A percentile compares a stretch with the other conserved stretches of the same genome.
phyloP scores from a whole-genome alignment of 2,329 filamentous ascomycete species.

The Pleoardoris graminearum region DNA sequence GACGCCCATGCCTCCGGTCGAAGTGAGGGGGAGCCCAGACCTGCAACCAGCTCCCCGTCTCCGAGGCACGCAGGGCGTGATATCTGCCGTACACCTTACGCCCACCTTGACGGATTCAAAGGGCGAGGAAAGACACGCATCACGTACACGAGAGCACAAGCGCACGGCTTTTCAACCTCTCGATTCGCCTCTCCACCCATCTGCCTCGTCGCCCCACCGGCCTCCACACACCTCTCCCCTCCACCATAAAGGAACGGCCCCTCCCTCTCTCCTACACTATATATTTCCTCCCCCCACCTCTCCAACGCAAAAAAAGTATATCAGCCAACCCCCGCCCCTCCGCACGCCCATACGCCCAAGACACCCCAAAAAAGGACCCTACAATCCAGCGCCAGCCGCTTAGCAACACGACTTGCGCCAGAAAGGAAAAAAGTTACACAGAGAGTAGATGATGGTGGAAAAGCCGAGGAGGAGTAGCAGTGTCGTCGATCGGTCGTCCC shows the following conservation, averaged over 20 bases:
- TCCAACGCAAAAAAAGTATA: neutral
- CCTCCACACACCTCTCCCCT: neutral
- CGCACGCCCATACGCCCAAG: neutral
- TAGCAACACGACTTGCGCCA: conserved; percentile 28
- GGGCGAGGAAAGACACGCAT: neutral
- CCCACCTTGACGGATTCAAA: too few species aligned
- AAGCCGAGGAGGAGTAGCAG: conserved; percentile 13
- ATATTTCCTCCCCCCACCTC: neutral
- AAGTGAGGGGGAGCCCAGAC: too few species aligned
- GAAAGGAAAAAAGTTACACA: conserved; percentile 24
- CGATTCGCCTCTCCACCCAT: neutral
- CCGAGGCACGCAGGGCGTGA: too few species aligned
- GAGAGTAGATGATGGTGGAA: conserved; percentile 22
- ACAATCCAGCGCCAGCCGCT: conserved; percentile 33
- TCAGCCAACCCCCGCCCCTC: neutral
- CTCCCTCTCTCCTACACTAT: too few species aligned
- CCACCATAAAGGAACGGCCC: too few species aligned
- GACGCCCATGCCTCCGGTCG: too few species aligned
- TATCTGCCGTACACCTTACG: too few species aligned
- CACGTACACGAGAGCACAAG: neutral
- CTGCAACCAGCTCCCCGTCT: too few species aligned
- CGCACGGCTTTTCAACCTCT: neutral
- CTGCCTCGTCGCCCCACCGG: neutral
- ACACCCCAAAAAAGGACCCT: conserved; percentile 7
- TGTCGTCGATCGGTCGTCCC: conserved; percentile 27